These are phyloP conservation scores for Liquidambar formosana DNA, from an alignment of 164 flowering plant genomes.

Conservation along the genomic window DNA sequence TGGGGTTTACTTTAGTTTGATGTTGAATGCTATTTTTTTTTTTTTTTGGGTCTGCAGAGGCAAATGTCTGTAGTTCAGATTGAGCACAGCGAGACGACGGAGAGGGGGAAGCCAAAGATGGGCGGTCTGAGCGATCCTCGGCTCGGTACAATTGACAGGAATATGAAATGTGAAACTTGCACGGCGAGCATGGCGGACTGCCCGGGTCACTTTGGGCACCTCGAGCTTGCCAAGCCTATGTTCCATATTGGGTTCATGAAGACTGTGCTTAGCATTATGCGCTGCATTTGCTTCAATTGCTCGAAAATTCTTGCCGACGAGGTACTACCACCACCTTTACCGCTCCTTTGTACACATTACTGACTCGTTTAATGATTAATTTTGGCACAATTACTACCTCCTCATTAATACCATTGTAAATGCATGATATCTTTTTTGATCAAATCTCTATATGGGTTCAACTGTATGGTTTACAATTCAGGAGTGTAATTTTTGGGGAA, in stretches of 20 bases:
- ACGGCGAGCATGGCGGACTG: slow-evolving; percentile 98
- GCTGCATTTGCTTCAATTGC: slow-evolving; percentile 97
- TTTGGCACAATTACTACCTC: too few relatives aligned
- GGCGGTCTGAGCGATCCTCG: slow-evolving; percentile 86
- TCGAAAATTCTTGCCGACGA: slow-evolving; percentile 90
- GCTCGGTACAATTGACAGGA: slow-evolving; percentile 91
- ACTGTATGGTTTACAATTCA: too few relatives aligned
- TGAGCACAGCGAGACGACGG: slow-evolving; percentile 92
- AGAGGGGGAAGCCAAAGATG: slow-evolving; percentile 91
- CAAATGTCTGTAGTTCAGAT: slow-evolving; percentile 98
- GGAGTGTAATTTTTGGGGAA: too few relatives aligned
- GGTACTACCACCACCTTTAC: slow-evolving; percentile 37
- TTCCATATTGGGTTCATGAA: slow-evolving; percentile 93
- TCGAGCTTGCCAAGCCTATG: slow-evolving; percentile 99
- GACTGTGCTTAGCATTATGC: slow-evolving; percentile 85
- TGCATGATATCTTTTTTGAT: too few relatives aligned
- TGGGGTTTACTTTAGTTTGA: neutral
- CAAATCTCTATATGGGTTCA: too few relatives aligned
- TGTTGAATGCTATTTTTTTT: slow-evolving; percentile 3
- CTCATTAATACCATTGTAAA: too few relatives aligned
- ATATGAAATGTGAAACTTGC: slow-evolving; percentile 96
- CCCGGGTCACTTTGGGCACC: slow-evolving; percentile 97
- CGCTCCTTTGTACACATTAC: neutral
- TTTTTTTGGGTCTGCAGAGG: slow-evolving; percentile 56
- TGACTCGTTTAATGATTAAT: too few relatives aligned